These are phyloP conservation scores for Kwoniella pini DNA, from an alignment of 768 basidiomycete species.

Conservation along the genomic window DNA sequence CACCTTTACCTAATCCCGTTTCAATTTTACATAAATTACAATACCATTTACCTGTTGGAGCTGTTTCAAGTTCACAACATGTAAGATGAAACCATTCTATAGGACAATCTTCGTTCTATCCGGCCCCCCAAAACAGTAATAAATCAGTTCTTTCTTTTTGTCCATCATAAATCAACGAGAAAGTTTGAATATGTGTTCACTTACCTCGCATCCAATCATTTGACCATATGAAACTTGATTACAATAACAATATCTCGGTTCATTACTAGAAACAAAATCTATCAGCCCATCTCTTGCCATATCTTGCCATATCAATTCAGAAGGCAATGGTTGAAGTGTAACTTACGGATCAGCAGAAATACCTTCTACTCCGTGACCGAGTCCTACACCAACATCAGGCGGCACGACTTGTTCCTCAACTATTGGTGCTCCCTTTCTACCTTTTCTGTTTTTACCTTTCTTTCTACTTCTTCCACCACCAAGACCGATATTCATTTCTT, in stretches of 20 bases:
- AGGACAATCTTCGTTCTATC: constrained; percentile 53
- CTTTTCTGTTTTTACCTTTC: constrained; percentile 20
- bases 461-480: constrained; percentile 6
- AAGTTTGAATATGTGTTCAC: too few relatives aligned
- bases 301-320: too few relatives aligned
- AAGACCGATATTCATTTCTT: constrained; percentile 12
- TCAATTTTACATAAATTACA: constrained; percentile 45
- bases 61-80: constrained; percentile 36
- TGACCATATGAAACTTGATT: constrained; percentile 50
- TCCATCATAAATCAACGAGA: neutral
- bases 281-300: too few relatives aligned
- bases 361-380: constrained; percentile 13
- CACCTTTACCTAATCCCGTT: constrained; percentile 28
- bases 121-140: neutral
- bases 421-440: constrained; percentile 30
- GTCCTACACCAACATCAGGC: too few relatives aligned
- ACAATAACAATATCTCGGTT: constrained; percentile 53
- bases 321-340: too few relatives aligned
- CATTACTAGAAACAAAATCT: too few relatives aligned
- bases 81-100: constrained; percentile 52
- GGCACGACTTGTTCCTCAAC: too few relatives aligned
- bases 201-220: constrained; percentile 54
- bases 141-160: neutral
- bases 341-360: constrained; percentile 47
- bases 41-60: constrained; percentile 49